These are phyloP conservation scores for Priceomyces medius DNA, from an alignment of 805 yeast genomes.

Conservation along the genomic window DNA sequence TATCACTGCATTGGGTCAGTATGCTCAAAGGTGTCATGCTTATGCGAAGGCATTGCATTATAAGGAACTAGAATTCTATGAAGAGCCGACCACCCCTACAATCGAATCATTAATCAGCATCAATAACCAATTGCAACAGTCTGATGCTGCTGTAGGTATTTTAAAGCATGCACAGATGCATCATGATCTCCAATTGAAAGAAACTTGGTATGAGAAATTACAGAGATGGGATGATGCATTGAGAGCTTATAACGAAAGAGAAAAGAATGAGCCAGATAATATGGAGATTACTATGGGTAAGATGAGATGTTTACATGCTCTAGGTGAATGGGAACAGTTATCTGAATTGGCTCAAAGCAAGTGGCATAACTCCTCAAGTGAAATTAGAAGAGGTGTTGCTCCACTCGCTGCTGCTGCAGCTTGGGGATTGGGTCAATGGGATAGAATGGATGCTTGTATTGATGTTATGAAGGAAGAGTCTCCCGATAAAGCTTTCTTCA, in stretches of 20 bases:
- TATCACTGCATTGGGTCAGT: constrained; percentile 84
- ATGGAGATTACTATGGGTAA: constrained; percentile 95
- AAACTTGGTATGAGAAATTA: constrained; percentile 95
- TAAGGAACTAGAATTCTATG: constrained; percentile 90
- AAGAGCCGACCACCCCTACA: constrained; percentile 87
- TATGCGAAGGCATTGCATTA: constrained; percentile 96
- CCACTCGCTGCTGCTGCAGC: constrained; percentile 99
- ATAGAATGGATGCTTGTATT: constrained; percentile 87
- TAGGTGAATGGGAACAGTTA: constrained; percentile 98
- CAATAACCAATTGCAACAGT: constrained; percentile 91
- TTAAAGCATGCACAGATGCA: constrained; percentile 90
- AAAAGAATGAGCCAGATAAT: constrained; percentile 58
- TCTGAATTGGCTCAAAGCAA: constrained; percentile 81
- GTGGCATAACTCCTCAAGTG: constrained; percentile 76
- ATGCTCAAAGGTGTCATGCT: constrained; percentile 94
- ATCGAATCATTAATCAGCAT: constrained; percentile 90
- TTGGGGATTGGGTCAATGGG: constrained; percentile 98
- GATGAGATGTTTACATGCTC: constrained; percentile 95
- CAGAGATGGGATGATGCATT: constrained; percentile 99
- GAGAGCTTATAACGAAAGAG: constrained; percentile 82
- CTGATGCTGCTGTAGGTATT: constrained; percentile 97
- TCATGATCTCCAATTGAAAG: constrained; percentile 87
- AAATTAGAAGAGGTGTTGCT: constrained; percentile 79
- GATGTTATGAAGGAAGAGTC: constrained; percentile 87
- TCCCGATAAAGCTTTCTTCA: constrained; percentile 93